Evolutionary conservation across 2,329 filamentous ascomycete genomes (phyloP), one percentile per base, ranked within the genome.

Genomic region (Fusarium sp.): DNA sequence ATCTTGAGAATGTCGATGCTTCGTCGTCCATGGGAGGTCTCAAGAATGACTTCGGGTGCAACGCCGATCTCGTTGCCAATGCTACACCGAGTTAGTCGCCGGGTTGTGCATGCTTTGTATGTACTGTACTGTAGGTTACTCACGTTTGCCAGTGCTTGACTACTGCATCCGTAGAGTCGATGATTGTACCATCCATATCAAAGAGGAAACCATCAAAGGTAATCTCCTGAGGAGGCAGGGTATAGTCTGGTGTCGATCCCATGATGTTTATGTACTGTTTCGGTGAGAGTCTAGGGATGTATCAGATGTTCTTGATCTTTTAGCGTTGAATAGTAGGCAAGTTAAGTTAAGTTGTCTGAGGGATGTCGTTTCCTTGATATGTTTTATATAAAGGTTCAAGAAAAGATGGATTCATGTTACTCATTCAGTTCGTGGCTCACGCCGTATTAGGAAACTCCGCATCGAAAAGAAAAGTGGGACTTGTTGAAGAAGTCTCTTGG

Each of bases 1-100:
- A 94, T 83, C 78, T 88, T 88, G 62, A 99, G 85, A 4, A 92
- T 89, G 75, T 99, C 96, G 75, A 98, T 97, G 71, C 90, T 93
- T 62, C 96, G 86, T 63, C 95, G 89, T 66, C 96, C 96, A 80
- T 99, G 96, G 7, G 94, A 97, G 12, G 93, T 97, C 75, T 93
- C 87, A 26, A 98, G 86, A 74, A 99, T 98, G 46, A 91, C 88
- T 49, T 90, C 85, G n/a, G 93, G 92, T 70, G 93, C 89, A 23
- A 98, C 90, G 25, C 93, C 93, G 75, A 98, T 91, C 77, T 97
- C 93, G 12, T 87, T 85, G 51, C 92, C 94, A 70, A 94, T 87
- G n/a, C 91, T 93, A 75, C 49, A 18, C 30, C 48, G 49, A 34
- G 58, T 62, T 37, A 52, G 42, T 49, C 49, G 19, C 39, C 30